Base-by-base conservation (phyloP, 345 rosid genomes). In the Carallia pectinifolia region DNA sequence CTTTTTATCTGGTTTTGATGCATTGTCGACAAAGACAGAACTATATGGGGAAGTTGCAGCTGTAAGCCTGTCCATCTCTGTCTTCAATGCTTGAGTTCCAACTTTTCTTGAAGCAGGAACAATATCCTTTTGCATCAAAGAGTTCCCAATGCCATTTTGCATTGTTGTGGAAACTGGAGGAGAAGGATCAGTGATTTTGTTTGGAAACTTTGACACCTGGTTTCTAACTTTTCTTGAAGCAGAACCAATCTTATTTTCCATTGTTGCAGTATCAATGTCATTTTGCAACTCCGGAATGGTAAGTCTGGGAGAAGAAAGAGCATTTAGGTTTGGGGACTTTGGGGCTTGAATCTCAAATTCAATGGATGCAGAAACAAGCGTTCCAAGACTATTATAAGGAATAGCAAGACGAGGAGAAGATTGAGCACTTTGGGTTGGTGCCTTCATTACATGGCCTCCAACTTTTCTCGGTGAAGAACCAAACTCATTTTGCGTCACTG, bases 11-110 rank as follows among this genome's bases (percentile, higher is more conserved):
- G 47, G 65, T 74, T 75, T 84, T 65, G 67, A 58, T 37, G 48
- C 53, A 44, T 76, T 76, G 63, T 61, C 78, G 50, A 50, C 68
- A 55, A 82, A 72, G 60, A 77, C 53, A 62, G 81, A 80, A 71
- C 76, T 67, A 13, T 83, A 66, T 17, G 63, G 62, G 40, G 76
- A 72, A 65, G 84, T 74, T 55, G 75, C 68, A 50, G 79, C 69
- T 58, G 72, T 31, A 83, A 50, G 76, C 77, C 76, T 27, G 78
- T 30, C 44, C 66, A 40, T 60, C 40, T 81, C 82, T 58, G 58
- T 63, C 70, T 85, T 86, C 53, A 19, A 30, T 53, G 71, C 73
- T 76, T 65, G 82, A 77, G 58, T 67, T 53, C 74, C 85, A 77
- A 77, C 68, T 71, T 74, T 65, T 60, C 68, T 77, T 47, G 85